Conservation (phyloP, 768 basidiomycete species). For the Kwoniella newhampshirensis region DNA sequence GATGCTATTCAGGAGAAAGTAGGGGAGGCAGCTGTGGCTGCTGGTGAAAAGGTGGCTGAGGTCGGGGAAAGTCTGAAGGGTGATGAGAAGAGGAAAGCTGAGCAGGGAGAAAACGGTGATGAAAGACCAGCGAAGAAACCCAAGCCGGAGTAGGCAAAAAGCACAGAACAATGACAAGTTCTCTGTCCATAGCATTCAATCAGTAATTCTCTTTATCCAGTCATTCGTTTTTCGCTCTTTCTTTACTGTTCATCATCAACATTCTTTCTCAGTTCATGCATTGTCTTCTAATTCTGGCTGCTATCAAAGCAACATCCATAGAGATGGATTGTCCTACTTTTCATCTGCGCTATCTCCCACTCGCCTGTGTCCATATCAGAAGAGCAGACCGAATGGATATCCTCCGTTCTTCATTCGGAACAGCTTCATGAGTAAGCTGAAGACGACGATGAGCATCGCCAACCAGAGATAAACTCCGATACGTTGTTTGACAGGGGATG, state of each 20-base stretch:
- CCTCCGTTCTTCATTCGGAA: constrained; percentile 91
- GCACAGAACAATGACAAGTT: too few relatives aligned
- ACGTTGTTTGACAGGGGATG: constrained; percentile 70
- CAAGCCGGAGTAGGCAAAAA: constrained; percentile 20
- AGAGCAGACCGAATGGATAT: constrained; percentile 52
- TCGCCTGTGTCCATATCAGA: constrained; percentile 24
- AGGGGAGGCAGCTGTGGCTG: constrained; percentile 5
- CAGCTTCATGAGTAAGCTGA: constrained; percentile 78
- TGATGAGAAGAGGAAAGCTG: constrained; percentile 25
- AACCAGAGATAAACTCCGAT: constrained; percentile 88
- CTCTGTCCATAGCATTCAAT: too few relatives aligned
- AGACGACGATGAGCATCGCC: constrained; percentile 73
- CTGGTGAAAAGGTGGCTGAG: constrained; percentile 12
- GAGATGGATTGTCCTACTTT: neutral
- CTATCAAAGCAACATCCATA: neutral
- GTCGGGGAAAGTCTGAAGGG: constrained; percentile 5
- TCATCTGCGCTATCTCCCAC: neutral
- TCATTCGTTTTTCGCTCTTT: neutral
- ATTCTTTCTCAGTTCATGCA: neutral
- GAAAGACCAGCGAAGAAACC: constrained; percentile 21
- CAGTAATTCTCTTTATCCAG: neutral
- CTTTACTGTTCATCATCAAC: too few relatives aligned
- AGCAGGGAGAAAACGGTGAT: constrained; percentile 17
- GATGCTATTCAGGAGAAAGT: constrained; percentile 4
- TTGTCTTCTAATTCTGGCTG: neutral